A percentile compares a stretch with the other conserved stretches of the same genome.
phyloP scores from a whole-genome alignment of 345 rosid genomes.

The Combretum micranthum region DNA sequence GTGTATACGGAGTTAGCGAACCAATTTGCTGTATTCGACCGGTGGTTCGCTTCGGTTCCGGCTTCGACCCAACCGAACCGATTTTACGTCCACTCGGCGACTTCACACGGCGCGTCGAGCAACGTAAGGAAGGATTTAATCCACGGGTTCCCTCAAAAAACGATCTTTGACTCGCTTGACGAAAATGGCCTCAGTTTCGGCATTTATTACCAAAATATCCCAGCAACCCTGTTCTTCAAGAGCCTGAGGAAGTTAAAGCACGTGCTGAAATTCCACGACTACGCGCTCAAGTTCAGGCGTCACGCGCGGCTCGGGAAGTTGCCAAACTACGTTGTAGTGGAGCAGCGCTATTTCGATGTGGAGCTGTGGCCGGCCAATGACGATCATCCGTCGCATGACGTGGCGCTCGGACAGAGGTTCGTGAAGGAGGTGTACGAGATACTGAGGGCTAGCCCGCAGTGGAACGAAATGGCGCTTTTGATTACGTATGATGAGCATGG shows the following conservation, averaged over 20 bases:
- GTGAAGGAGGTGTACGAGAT: slow-evolving; percentile 96
- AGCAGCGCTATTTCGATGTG: slow-evolving; percentile 80
- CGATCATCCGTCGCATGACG: slow-evolving; percentile 95
- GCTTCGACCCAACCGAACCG: slow-evolving; percentile 99
- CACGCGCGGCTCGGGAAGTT: slow-evolving; percentile 74
- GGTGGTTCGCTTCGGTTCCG: slow-evolving; percentile 99
- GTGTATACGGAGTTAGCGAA: slow-evolving; percentile 73
- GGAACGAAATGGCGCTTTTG: slow-evolving; percentile 88
- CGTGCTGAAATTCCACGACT: slow-evolving; percentile 60
- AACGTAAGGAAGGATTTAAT: slow-evolving; percentile 82
- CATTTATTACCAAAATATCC: slow-evolving; percentile 91
- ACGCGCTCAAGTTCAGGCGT: slow-evolving; percentile 45
- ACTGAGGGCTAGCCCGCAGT: slow-evolving; percentile 87
- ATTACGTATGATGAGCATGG: slow-evolving; percentile 97
- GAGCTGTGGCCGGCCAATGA: slow-evolving; percentile 71
- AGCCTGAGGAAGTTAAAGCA: slow-evolving; percentile 71
- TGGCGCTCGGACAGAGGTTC: slow-evolving; percentile 77
- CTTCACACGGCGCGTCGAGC: slow-evolving; percentile 87
- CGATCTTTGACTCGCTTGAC: slow-evolving; percentile 87
- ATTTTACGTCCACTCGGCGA: slow-evolving; percentile 93
- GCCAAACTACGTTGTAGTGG: slow-evolving; percentile 83
- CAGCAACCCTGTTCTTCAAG: slow-evolving; percentile 76
- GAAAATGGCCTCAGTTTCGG: slow-evolving; percentile 81
- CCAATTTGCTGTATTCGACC: slow-evolving; percentile 85
- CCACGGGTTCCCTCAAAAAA: slow-evolving; percentile 85